Conservation (phyloP, 78 protist genomes). For the Polysphondylium violaceum region DNA sequence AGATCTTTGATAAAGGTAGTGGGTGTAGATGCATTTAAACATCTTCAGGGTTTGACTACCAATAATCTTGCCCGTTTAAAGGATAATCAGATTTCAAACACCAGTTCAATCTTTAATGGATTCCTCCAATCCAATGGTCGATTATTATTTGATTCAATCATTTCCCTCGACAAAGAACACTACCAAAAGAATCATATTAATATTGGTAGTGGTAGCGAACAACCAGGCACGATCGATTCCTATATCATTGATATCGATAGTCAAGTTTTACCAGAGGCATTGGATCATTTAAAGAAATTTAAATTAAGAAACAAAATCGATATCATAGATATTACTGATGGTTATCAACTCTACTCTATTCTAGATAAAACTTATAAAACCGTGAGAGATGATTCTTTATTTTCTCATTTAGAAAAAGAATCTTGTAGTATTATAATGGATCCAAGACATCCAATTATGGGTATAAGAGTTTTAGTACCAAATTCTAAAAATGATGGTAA, state of each 20-base stretch:
- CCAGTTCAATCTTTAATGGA: conserved; percentile 46
- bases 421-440: conserved; percentile 47
- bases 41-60: conserved; percentile 69
- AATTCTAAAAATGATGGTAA: neutral
- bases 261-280: conserved; percentile 18
- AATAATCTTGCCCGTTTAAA: conserved; percentile 39
- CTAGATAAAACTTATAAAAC: conserved; percentile 67
- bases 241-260: conserved; percentile 69
- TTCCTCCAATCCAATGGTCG: conserved; percentile 59
- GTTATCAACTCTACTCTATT: conserved; percentile 31
- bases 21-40: conserved; percentile 46
- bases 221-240: neutral
- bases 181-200: neutral
- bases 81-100: conserved; percentile 30
- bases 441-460: conserved; percentile 72
- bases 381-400: conserved; percentile 27
- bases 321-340: conserved; percentile 46
- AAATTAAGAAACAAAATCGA: conserved; percentile 74
- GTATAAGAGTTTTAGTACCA: conserved; percentile 60
- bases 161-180: conserved; percentile 10
- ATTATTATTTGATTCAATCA: conserved; percentile 64
- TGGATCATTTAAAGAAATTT: conserved; percentile 59
- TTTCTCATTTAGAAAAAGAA: conserved; percentile 14
- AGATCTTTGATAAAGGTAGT: conserved; percentile 43
- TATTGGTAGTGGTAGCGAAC: neutral